Conservation (phyloP, 345 rosid genomes). For the Citrus inodora region DNA sequence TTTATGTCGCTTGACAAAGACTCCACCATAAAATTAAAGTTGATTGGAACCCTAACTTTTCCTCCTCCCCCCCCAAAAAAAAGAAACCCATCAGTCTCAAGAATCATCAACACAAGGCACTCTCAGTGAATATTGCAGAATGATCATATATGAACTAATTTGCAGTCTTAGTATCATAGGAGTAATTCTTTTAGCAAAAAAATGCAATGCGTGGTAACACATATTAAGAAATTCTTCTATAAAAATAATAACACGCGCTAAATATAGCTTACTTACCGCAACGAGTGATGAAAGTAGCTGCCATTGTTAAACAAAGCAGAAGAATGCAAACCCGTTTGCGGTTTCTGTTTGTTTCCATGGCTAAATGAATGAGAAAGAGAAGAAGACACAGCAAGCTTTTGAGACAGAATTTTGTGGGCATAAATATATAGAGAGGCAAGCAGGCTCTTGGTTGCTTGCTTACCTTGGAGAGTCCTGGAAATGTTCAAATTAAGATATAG, state of each 20-base stretch:
- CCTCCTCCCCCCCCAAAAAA: no score
- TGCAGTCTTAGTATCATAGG: background rate
- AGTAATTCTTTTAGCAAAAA: no score
- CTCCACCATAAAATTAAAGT: background rate
- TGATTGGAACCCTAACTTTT: background rate
- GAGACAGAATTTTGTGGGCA: background rate
- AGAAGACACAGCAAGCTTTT: background rate
- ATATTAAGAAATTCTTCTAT: background rate
- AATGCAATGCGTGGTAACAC: background rate
- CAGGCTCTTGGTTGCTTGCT: background rate
- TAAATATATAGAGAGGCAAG: conserved; percentile 7
- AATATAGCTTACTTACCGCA: conserved; percentile 34
- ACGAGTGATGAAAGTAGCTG: conserved; percentile 31
- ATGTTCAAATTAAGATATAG: conserved; percentile 16
- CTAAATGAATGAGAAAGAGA: background rate
- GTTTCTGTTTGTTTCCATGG: conserved; percentile 34
- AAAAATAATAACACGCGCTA: background rate
- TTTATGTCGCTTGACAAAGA: conserved; percentile 9
- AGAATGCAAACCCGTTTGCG: conserved; percentile 21
- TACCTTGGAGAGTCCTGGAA: background rate
- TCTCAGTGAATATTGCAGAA: background rate
- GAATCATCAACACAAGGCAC: background rate
- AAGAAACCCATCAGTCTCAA: no score
- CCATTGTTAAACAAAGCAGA: conserved; percentile 36
- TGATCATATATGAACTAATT: no score